These are phyloP conservation scores for Phialophora tarda DNA, from an alignment of 2,329 filamentous ascomycete species.

Conservation along the genomic window DNA sequence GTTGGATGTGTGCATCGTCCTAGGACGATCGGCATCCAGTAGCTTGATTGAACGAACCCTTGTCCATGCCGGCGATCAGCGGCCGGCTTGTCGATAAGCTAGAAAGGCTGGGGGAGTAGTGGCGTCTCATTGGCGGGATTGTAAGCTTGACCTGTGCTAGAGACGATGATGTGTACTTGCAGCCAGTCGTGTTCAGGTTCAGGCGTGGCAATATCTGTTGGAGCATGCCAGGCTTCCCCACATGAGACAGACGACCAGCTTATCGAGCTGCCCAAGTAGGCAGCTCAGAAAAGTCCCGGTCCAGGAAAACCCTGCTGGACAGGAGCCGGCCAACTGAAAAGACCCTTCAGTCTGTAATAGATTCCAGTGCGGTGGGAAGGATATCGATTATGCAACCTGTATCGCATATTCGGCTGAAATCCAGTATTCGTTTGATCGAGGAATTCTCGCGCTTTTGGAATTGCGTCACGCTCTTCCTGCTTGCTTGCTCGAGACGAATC, in stretches of 20 bases:
- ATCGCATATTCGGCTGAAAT: not conserved
- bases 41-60: not conserved
- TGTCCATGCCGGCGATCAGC: constrained; percentile 8
- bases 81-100: constrained; percentile 16
- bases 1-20: not conserved
- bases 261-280: constrained; percentile 32
- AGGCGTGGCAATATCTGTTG: not conserved
- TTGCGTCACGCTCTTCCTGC: constrained; percentile 25
- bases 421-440: not conserved
- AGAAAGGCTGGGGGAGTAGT: not conserved
- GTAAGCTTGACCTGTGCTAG: not conserved
- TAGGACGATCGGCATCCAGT: not conserved
- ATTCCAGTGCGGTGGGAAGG: not conserved
- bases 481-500: constrained; percentile 46
- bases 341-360: not conserved
- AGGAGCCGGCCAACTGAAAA: not conserved
- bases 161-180: constrained; percentile 7
- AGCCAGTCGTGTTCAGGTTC: not conserved
- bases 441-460: not conserved
- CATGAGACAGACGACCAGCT: constrained; percentile 10
- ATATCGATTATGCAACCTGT: not conserved
- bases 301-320: not conserved
- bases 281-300: constrained; percentile 22
- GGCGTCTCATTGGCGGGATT: constrained; percentile 1
- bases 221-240: constrained; percentile 14